Evolutionary conservation across 164 flowering plant species (phyloP).

Genomic region (Aristolochia californica): DNA sequence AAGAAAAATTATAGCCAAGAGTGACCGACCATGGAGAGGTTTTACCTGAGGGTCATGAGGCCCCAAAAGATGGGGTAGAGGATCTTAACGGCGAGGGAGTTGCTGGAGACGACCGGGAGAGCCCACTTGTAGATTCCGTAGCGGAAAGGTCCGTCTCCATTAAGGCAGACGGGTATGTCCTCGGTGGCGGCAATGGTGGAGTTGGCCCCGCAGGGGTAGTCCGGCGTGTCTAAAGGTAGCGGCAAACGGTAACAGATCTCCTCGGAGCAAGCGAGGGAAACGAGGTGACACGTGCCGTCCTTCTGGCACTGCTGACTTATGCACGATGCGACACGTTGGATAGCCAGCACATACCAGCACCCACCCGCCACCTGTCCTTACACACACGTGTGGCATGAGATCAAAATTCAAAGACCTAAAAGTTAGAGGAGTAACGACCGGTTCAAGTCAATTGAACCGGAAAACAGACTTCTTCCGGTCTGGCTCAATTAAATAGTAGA

Average conservation of each 20-base stretch:
- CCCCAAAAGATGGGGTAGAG: constrained; percentile 98
- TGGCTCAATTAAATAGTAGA: too few species aligned
- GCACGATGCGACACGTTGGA: constrained; percentile 81
- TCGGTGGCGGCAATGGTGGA: constrained; percentile 15
- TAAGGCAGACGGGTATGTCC: constrained; percentile 43
- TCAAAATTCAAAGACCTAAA: too few species aligned
- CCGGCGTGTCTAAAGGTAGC: constrained; percentile 17
- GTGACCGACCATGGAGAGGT: not conserved
- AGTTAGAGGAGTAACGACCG: too few species aligned
- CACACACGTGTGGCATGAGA: not conserved
- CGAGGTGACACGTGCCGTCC: constrained; percentile 33
- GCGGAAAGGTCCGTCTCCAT: constrained; percentile 52
- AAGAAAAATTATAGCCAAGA: not conserved
- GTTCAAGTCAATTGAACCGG: too few species aligned
- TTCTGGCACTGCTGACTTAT: constrained; percentile 49
- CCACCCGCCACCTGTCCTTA: constrained; percentile 78
- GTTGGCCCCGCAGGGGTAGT: constrained; percentile 44
- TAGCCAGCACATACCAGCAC: constrained; percentile 94
- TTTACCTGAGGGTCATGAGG: constrained; percentile 79
- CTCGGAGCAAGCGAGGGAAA: constrained; percentile 55
- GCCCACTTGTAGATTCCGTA: constrained; percentile 88
- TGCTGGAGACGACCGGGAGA: constrained; percentile 84
- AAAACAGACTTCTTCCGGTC: too few species aligned
- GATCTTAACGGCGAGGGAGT: constrained; percentile 68
- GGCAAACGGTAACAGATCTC: constrained; percentile 66